Conservation (phyloP, 176 grass and related monocot genomes). For the Zoysia pacifica region DNA sequence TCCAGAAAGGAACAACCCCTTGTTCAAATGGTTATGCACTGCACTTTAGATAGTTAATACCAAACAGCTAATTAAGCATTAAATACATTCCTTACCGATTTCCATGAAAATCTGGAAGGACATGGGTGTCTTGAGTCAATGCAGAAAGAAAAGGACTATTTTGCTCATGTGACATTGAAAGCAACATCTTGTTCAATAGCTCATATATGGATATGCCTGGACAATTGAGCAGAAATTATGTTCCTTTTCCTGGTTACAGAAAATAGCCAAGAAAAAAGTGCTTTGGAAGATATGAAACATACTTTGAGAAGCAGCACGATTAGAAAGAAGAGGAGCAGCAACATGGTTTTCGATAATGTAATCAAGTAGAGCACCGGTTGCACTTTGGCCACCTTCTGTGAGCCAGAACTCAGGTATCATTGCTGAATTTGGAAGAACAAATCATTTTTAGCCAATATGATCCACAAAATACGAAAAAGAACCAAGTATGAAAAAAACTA, state of each 20-base stretch:
- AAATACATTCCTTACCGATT: constrained; percentile 62
- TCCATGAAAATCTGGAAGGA: constrained; percentile 96
- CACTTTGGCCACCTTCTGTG: constrained; percentile 94
- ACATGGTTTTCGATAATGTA: constrained; percentile 73
- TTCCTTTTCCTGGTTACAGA: background rate
- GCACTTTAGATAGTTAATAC: background rate
- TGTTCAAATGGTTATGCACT: no score
- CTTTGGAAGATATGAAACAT: constrained; percentile 42
- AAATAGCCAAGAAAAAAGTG: background rate
- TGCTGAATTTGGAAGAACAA: constrained; percentile 51
- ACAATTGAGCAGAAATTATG: constrained; percentile 35
- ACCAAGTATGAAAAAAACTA: constrained; percentile 14
- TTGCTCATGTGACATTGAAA: constrained; percentile 64
- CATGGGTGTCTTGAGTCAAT: constrained; percentile 80
- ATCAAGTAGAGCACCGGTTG: constrained; percentile 89
- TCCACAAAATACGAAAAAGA: constrained; percentile 20
- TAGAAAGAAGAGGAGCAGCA: constrained; percentile 73
- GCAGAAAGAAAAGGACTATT: constrained; percentile 73
- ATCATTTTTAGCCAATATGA: constrained; percentile 17
- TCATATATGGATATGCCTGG: constrained; percentile 86
- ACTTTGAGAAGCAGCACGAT: constrained; percentile 83
- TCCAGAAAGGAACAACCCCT: constrained; percentile 1
- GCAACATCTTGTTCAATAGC: constrained; percentile 82
- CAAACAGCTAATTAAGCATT: background rate
- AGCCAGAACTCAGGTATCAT: constrained; percentile 94